A percentile compares a stretch with the other conserved stretches of the same genome.
These are phyloP conservation scores for Cryphonectria naterciae DNA, from an alignment of 2,329 filamentous ascomycete genomes.

Conservation along the genomic window DNA sequence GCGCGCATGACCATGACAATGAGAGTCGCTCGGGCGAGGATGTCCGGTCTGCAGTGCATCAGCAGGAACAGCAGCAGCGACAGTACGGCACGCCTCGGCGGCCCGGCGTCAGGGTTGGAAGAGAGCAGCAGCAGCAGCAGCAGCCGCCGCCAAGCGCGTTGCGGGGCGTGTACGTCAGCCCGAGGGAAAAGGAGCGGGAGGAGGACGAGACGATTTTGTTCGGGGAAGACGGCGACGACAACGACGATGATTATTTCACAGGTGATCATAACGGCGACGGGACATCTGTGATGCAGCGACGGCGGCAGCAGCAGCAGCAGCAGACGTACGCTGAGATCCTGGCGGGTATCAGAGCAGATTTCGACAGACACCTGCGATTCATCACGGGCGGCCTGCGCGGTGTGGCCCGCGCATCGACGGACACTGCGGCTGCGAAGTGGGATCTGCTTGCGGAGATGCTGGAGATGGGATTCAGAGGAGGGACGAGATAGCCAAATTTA, in stretches of 20 bases:
- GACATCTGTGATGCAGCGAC: background rate
- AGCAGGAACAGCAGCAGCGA: constrained; percentile 31
- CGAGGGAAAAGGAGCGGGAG: constrained; percentile 36
- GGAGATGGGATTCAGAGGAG: constrained; percentile 50
- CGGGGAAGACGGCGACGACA: constrained; percentile 37
- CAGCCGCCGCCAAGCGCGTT: constrained; percentile 31
- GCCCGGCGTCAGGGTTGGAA: constrained; percentile 29
- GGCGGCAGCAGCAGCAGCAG: constrained; percentile 19
- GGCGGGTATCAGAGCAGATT: constrained; percentile 61
- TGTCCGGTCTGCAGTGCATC: constrained; percentile 10
- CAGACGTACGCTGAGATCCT: constrained; percentile 58
- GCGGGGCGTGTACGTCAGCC: constrained; percentile 32
- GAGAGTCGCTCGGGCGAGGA: constrained; percentile 40
- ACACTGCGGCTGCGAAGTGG: constrained; percentile 66
- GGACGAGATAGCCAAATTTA: background rate
- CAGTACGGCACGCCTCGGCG: constrained; percentile 19
- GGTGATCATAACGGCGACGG: background rate
- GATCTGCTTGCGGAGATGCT: constrained; percentile 82
- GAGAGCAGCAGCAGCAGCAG: constrained; percentile 30
- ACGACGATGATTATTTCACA: constrained; percentile 39
- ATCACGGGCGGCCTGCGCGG: constrained; percentile 73
- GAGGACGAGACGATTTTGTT: constrained; percentile 32
- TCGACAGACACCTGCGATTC: constrained; percentile 70
- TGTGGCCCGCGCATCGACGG: constrained; percentile 73
- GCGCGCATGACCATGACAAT: constrained; percentile 43